phyloP scores from a whole-genome alignment of 2,329 filamentous ascomycete genomes.

The Ascochyta fabae region DNA sequence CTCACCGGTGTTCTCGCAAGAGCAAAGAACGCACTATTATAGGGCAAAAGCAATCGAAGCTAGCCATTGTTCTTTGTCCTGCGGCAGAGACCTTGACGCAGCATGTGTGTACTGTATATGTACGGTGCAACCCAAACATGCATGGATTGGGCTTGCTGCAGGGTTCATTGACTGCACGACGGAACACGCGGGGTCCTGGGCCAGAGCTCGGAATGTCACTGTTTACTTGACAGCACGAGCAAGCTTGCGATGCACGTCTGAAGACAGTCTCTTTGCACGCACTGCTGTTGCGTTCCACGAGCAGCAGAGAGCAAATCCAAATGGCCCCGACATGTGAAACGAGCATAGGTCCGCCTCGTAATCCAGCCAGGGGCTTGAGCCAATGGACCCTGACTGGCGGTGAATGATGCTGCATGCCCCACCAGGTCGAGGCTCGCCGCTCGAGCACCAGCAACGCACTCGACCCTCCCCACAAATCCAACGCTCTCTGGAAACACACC shows the following conservation, averaged over 20 bases:
- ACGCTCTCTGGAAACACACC: constrained; percentile 18
- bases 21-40: neutral
- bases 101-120: neutral
- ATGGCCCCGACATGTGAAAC: constrained; percentile 1
- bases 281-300: neutral
- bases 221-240: neutral
- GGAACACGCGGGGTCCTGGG: constrained; percentile 2
- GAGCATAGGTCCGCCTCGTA: constrained; percentile 6
- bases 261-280: neutral
- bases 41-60: neutral
- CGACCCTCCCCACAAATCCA: constrained; percentile 12
- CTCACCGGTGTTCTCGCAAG: constrained; percentile 7
- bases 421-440: constrained; percentile 29
- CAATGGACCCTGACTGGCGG: constrained; percentile 21
- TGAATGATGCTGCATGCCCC: constrained; percentile 31
- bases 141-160: constrained; percentile 2
- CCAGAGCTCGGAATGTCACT: neutral
- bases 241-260: neutral
- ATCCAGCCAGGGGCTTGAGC: constrained; percentile 8
- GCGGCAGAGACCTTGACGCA: neutral
- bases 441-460: constrained; percentile 18
- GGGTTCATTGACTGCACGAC: neutral
- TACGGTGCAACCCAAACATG: constrained; percentile 3
- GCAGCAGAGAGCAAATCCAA: neutral
- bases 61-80: constrained; percentile 8